Conservation (phyloP, 2,329 filamentous ascomycete species). For the Venturia carpophila region DNA sequence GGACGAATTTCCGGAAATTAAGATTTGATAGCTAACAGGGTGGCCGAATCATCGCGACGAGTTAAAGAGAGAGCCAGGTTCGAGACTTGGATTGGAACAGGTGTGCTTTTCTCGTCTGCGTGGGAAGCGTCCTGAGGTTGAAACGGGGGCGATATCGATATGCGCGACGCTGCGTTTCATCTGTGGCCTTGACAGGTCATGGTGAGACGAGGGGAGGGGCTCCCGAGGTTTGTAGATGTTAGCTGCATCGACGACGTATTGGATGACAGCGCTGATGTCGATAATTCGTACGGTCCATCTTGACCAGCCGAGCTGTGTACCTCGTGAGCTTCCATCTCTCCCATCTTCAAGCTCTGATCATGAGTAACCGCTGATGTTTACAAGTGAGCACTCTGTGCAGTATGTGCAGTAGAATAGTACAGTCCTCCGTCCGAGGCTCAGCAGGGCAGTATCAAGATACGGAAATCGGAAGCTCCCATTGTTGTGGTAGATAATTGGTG, state of each 20-base stretch:
- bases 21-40: not conserved
- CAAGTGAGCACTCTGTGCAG: too few relatives aligned
- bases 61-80: not conserved
- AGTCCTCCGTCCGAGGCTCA: not conserved
- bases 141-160: slow-evolving; percentile 6
- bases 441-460: not conserved
- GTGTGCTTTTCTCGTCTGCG: slow-evolving; percentile 3
- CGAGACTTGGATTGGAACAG: slow-evolving; percentile 1
- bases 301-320: not conserved
- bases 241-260: not conserved
- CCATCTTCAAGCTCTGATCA: not conserved
- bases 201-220: slow-evolving; percentile 10
- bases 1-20: not conserved
- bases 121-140: not conserved
- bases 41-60: not conserved
- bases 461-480: not conserved
- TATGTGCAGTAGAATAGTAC: not conserved
- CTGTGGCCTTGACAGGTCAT: slow-evolving; percentile 8
- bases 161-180: slow-evolving; percentile 10
- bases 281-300: not conserved
- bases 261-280: not conserved
- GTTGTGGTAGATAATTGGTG: not conserved
- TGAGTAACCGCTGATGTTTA: not conserved
- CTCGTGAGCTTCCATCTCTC: not conserved
- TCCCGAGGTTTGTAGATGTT: not conserved